Percentiles rank a stretch among this genome's conserved stretches.
phyloP scores from a whole-genome alignment of 1,139 yeast genomes.

The Geotrichum reessii region DNA sequence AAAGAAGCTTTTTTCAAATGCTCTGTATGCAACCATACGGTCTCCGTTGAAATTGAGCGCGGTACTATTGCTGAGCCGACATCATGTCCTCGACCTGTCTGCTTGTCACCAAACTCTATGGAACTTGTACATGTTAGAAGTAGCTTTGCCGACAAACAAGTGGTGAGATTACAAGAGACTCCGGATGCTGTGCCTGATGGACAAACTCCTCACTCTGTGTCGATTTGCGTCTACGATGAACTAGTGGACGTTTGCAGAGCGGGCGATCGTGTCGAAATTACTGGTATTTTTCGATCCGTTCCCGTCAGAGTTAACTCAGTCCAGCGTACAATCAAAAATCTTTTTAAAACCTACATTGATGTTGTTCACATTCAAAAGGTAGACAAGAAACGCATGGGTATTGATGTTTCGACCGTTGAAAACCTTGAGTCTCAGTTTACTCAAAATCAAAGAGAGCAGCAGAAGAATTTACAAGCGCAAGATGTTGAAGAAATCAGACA shows the following conservation, averaged over 20 bases:
- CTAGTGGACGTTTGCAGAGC: conserved; percentile 91
- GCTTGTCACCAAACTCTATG: conserved; percentile 87
- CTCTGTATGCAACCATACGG: conserved; percentile 89
- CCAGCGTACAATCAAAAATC: conserved; percentile 73
- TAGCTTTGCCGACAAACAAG: conserved; percentile 91
- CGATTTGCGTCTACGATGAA: conserved; percentile 92
- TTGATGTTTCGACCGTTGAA: conserved; percentile 60
- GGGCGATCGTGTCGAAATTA: conserved; percentile 93
- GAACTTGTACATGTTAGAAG: conserved; percentile 85
- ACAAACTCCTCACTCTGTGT: conserved; percentile 95
- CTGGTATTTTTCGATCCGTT: conserved; percentile 89
- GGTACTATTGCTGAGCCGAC: conserved; percentile 94
- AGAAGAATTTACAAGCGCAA: conserved; percentile 28
- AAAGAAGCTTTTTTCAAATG: conserved; percentile 94
- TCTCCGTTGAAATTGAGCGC: conserved; percentile 86
- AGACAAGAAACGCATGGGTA: conserved; percentile 74
- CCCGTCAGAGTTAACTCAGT: conserved; percentile 86
- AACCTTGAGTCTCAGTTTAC: conserved; percentile 27
- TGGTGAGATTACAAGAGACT: conserved; percentile 88
- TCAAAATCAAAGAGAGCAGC: conserved; percentile 38
- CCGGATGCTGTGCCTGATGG: conserved; percentile 99
- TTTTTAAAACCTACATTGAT: conserved; percentile 90
- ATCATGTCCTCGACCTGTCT: conserved; percentile 80
- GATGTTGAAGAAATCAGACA: conserved; percentile 73
- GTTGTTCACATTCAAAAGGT: conserved; percentile 88